Base-by-base conservation (phyloP, 148 eudicot genomes). In the Bassia scoparia region DNA sequence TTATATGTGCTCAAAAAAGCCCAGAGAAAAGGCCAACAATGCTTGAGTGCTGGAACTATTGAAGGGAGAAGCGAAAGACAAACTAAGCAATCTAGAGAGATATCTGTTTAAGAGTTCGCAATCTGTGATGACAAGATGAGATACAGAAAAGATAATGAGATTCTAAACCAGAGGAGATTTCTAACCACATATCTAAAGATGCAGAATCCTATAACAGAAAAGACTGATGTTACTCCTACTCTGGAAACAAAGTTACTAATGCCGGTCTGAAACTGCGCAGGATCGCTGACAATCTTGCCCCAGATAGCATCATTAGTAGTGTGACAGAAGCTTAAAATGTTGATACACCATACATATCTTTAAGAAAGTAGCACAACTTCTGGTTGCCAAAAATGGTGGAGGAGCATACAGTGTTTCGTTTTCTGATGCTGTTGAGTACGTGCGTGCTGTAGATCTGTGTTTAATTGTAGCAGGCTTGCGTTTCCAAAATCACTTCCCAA, bases 21-120 rank as follows among this genome's bases (percentile, higher is more conserved):
- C 89, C 93, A 0, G 93, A 91, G 77, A 95, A 79, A 81, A 85
- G 98, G 67, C 98, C 93, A 7, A 88, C 83, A n/a, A 95, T 95
- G 86, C 81, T 84, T 24, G 89, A 89, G 98, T 89, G 71, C 79
- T 94, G 43, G 97, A 86, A 65, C 71, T 91, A 33, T 78, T 89
- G 55, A 89, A 87, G 78, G 98, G 93, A 61, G 86, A 89, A 55
- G 69, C 84, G 20, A 86, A 88, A 44, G 93, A 87, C 59, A 88
- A 84, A 69, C 68, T 89, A 21, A 66, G 74, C 12, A 74, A 56
- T 54, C 52, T 95, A 15, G 90, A 89, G n/a, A 79, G 87, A 87
- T 67, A 87, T 83, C 56, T 94, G 79, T 88, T 84, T 58, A 80
- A 70, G 55, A 71, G 67, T 67, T 44, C 34, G 66, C 38, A 46